Evolutionary conservation across 2,329 filamentous ascomycete genomes (phyloP).

Genomic region (Talaromyces sp.): DNA sequence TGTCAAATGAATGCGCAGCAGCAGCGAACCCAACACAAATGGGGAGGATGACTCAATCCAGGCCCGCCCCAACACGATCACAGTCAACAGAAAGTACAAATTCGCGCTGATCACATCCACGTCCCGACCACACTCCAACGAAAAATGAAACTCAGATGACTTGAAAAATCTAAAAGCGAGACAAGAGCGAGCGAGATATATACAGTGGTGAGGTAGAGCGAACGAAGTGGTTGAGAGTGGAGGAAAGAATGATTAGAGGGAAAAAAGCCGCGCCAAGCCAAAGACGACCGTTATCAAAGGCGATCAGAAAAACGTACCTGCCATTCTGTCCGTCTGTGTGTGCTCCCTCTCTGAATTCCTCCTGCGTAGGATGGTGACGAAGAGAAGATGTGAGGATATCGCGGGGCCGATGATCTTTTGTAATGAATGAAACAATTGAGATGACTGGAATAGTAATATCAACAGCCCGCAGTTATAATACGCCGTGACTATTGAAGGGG

Average conservation of each 20-base stretch:
- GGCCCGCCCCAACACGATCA: not conserved
- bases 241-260: not conserved
- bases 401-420: too few relatives aligned
- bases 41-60: not conserved
- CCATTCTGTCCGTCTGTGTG: not conserved
- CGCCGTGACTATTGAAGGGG: too few relatives aligned
- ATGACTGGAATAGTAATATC: too few relatives aligned
- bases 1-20: not conserved
- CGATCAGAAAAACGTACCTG: constrained; percentile 1
- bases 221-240: not conserved
- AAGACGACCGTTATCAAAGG: not conserved
- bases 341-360: not conserved
- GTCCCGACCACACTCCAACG: not conserved
- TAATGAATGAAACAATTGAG: too few relatives aligned
- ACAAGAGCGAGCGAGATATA: not conserved
- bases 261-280: not conserved
- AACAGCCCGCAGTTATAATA: too few relatives aligned
- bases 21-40: too few relatives aligned
- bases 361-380: not conserved
- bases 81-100: not conserved
- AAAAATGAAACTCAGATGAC: not conserved
- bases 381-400: not conserved
- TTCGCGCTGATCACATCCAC: not conserved
- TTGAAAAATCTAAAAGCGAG: not conserved
- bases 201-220: not conserved